These are phyloP conservation scores for Suillus americanus DNA, from an alignment of 768 basidiomycete genomes.

Conservation along the genomic window DNA sequence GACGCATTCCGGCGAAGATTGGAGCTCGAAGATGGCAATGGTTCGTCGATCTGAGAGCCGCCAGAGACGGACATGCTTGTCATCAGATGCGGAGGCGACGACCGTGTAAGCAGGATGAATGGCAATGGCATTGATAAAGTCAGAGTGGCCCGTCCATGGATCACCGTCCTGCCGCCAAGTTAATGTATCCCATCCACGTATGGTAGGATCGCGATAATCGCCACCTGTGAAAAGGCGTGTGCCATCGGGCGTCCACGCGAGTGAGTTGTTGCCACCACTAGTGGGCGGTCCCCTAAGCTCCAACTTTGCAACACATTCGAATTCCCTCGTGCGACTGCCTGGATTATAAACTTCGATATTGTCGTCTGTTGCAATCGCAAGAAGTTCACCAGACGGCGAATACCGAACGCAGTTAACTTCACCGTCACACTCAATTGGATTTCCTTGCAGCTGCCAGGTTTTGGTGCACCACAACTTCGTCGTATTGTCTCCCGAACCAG, in stretches of 20 bases:
- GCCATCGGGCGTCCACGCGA: background rate
- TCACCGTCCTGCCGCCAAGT: background rate
- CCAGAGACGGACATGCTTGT: background rate
- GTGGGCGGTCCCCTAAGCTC: too few species aligned
- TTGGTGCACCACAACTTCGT: too few species aligned
- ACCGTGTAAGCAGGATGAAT: too few species aligned
- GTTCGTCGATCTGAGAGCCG: background rate
- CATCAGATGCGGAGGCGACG: background rate
- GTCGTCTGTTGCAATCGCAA: too few species aligned
- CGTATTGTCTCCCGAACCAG: too few species aligned
- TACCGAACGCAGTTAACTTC: too few species aligned
- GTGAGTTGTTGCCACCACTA: too few species aligned
- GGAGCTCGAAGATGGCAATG: background rate
- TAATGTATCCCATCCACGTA: background rate
- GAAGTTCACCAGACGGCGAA: too few species aligned
- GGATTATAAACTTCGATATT: background rate
- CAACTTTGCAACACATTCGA: too few species aligned
- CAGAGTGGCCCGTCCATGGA: background rate
- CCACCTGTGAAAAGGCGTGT: background rate
- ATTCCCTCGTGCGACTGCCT: background rate
- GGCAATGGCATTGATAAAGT: too few species aligned
- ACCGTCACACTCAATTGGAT: too few species aligned
- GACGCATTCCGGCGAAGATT: fast-evolving
- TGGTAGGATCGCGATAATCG: background rate
- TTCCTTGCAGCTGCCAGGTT: too few species aligned